phyloP scores from a whole-genome alignment of 2,329 filamentous ascomycete species.

The Drechslerella coelobrocha region DNA sequence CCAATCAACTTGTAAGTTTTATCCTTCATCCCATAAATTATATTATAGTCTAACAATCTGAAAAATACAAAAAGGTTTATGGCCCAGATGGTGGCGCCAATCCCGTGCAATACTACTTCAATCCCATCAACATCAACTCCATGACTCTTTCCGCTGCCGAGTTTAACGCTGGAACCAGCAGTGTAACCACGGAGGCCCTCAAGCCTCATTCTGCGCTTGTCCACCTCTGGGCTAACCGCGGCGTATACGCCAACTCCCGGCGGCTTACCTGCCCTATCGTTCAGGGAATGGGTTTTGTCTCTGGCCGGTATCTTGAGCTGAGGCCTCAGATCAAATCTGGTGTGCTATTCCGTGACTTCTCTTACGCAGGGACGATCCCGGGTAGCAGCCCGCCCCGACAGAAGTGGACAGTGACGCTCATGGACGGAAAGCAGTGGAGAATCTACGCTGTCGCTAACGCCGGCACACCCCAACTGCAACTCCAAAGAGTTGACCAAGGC shows the following conservation, averaged over 20 bases:
- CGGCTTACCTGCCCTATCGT: conserved; percentile 78
- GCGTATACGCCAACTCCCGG: conserved; percentile 63
- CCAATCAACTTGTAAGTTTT: conserved; percentile 66
- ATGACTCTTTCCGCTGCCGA: conserved; percentile 80
- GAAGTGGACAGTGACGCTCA: conserved; percentile 77
- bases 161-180: conserved; percentile 67
- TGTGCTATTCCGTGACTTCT: conserved; percentile 74
- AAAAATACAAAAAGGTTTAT: conserved; percentile 59
- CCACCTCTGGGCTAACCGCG: conserved; percentile 66
- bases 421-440: conserved; percentile 78
- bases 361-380: conserved; percentile 61
- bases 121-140: conserved; percentile 81
- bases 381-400: conserved; percentile 59
- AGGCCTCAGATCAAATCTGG: conserved; percentile 76
- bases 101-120: conserved; percentile 75
- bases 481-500: conserved; percentile 70
- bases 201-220: conserved; percentile 71
- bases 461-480: conserved; percentile 67
- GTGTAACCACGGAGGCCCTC: conserved; percentile 63
- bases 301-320: conserved; percentile 73
- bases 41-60: background rate
- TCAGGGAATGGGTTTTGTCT: conserved; percentile 89
- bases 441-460: conserved; percentile 73
- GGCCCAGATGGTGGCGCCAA: conserved; percentile 67
- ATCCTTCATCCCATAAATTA: background rate